Evolutionary conservation across 2,329 filamentous ascomycete genomes (phyloP), one percentile per base, ranked within the genome.

Genomic region (Xylariaceae sp.): DNA sequence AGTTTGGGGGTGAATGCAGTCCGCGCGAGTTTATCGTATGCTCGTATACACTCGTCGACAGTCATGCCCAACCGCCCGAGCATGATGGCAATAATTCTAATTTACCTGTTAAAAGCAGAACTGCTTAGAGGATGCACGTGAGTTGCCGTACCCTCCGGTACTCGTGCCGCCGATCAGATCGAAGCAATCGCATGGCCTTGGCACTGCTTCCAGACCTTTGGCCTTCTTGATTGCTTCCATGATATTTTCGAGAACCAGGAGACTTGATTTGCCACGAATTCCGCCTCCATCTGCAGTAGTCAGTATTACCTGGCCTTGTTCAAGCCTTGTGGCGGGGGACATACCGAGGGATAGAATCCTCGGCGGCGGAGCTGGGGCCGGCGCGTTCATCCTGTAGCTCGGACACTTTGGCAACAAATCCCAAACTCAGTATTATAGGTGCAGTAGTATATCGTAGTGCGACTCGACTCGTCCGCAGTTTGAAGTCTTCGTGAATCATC

Each of bases 1-100:
- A 32, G 42, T 54, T 64, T 65, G 6, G 59, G 59, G 2, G 60
- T 63, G 37, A 63, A 66, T 15, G 63, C 61, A 18, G 49, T 44
- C 46, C 61, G 32, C 5, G 41, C 56, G 12, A 62, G 47, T 19
- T 53, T 56, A 9, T 51, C 49, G 32, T 66, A 64, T n/a, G 59
- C 58, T 41, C 29, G 44, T 37, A 66, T 65, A 30, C 61, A 65
- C 10, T 63, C 57, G 19, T 65, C 57, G 37, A 65, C 54, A 5
- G 46, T 60, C 63, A 67, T 66, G 2, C 60, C 34, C 12, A 67
- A 19, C n/a, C 61, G 48, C n/a, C 65, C 64, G 5, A 67, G 61
- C 64, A 67, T 67, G 29, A 66, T 64, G 2, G 64, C 63, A 34
- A 67, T 67, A 15, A 64, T 61, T 2, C 63, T 65, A 29, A 18